Percentiles rank a stretch among this genome's conserved stretches.
phyloP scores from a whole-genome alignment of 1,284 basidiomycete species.

The Tilletiopsis washingtonensis region DNA sequence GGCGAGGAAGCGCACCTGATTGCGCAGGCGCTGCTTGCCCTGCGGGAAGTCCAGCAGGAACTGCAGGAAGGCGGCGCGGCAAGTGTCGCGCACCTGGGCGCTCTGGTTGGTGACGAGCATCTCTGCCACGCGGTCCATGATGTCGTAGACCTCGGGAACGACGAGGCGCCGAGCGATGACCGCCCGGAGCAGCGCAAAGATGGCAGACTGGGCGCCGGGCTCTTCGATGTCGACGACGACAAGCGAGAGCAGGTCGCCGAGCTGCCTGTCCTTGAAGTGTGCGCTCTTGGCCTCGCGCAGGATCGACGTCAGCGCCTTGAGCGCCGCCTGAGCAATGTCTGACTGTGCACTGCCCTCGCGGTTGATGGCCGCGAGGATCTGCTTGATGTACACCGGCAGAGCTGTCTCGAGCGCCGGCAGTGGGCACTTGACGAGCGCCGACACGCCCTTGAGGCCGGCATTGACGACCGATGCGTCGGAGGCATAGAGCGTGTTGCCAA shows the following conservation, averaged over 20 bases:
- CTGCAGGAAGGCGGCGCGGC: conserved; percentile 78
- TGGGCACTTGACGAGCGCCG: conserved; percentile 76
- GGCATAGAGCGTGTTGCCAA: conserved; percentile 90
- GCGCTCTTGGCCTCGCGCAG: conserved; percentile 74
- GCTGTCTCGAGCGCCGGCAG: conserved; percentile 68
- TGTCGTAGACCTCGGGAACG: conserved; percentile 91
- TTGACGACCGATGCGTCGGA: conserved; percentile 69
- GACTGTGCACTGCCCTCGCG: conserved; percentile 73
- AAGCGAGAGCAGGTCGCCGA: conserved; percentile 76
- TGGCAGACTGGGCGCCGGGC: conserved; percentile 70
- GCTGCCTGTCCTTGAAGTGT: conserved; percentile 78
- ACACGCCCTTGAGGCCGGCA: conserved; percentile 70
- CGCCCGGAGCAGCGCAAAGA: conserved; percentile 84
- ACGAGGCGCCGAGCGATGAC: conserved; percentile 85
- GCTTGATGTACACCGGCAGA: conserved; percentile 73
- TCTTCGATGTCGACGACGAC: conserved; percentile 90
- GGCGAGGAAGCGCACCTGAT: conserved; percentile 84
- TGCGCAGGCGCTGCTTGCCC: conserved; percentile 78
- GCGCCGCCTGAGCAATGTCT: conserved; percentile 76
- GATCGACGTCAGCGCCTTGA: conserved; percentile 77
- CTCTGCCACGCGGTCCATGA: conserved; percentile 91
- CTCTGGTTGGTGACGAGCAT: conserved; percentile 92
- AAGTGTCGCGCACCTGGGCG: conserved; percentile 79
- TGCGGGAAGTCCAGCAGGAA: conserved; percentile 98
- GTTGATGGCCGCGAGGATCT: conserved; percentile 77